phyloP scores from a whole-genome alignment of 495 filamentous ascomycete species.

The Aspergillus egyptiacus region DNA sequence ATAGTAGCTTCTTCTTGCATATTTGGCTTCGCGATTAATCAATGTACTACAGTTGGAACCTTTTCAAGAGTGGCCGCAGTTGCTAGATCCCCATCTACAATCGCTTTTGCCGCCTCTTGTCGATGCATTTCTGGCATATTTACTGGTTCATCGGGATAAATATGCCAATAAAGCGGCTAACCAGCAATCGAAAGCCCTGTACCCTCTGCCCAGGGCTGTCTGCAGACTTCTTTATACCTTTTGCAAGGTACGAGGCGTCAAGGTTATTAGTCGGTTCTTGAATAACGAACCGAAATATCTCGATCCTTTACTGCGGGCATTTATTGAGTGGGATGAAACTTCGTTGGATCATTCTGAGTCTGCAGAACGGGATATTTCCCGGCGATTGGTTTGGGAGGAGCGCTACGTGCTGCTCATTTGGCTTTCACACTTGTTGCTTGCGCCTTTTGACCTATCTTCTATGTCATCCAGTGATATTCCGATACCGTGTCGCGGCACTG shows the following conservation, averaged over 20 bases:
- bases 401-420: conserved; percentile 83
- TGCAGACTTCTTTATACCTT: conserved; percentile 78
- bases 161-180: conserved; percentile 27
- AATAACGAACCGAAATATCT: conserved; percentile 81
- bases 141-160: conserved; percentile 40
- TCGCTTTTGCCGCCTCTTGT: conserved; percentile 66
- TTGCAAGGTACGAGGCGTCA: conserved; percentile 90
- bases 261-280: conserved; percentile 83
- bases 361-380: conserved; percentile 12
- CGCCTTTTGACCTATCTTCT: conserved; percentile 82
- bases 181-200: conserved; percentile 34
- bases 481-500: conserved; percentile 24
- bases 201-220: conserved; percentile 61
- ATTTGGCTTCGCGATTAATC: conserved; percentile 5
- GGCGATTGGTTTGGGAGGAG: conserved; percentile 71
- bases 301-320: conserved; percentile 66
- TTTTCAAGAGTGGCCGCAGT: conserved; percentile 93
- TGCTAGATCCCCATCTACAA: conserved; percentile 84
- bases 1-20: neutral
- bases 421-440: conserved; percentile 88
- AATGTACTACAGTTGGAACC: conserved; percentile 61
- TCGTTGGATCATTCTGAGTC: conserved; percentile 12
- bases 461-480: conserved; percentile 60
- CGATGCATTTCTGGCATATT: conserved; percentile 64
- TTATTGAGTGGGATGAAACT: conserved; percentile 46